A percentile compares a stretch with the other conserved stretches of the same genome.
Conservation (phyloP, 2,329 filamentous ascomycete genomes). For the Ascomycota sp. region DNA sequence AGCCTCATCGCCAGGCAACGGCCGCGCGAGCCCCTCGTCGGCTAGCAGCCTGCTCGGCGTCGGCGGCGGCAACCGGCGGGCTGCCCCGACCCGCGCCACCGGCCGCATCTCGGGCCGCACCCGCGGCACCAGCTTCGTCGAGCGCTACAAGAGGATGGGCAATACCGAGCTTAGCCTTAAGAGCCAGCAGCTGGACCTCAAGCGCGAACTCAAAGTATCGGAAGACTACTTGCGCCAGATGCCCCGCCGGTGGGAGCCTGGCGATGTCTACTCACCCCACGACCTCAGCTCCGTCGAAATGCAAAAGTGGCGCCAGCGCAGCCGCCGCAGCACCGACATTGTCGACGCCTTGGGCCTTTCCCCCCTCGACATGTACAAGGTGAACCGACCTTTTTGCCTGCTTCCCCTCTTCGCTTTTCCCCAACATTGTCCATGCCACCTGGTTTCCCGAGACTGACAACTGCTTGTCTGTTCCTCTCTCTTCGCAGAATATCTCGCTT, state of each 20-base stretch:
- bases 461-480: neutral
- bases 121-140: no score
- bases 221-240: conserved; percentile 39
- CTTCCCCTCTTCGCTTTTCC: no score
- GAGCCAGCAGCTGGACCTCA: conserved; percentile 12
- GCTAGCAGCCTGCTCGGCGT: conserved; percentile 7
- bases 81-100: no score
- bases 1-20: no score
- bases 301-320: conserved; percentile 49
- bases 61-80: no score
- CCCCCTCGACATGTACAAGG: conserved; percentile 71
- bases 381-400: conserved; percentile 13
- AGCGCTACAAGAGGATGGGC: no score
- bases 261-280: conserved; percentile 78
- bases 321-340: conserved; percentile 41
- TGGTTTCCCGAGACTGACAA: neutral
- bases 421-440: neutral
- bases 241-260: conserved; percentile 47
- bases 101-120: no score
- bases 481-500: conserved; percentile 65
- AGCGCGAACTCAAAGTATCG: conserved; percentile 17
- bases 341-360: conserved; percentile 62
- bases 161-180: no score
- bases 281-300: conserved; percentile 62
- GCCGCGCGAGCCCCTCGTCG: conserved; percentile 4